Conservation (phyloP, 1,284 basidiomycete species). For the Prillingera fragicola region DNA sequence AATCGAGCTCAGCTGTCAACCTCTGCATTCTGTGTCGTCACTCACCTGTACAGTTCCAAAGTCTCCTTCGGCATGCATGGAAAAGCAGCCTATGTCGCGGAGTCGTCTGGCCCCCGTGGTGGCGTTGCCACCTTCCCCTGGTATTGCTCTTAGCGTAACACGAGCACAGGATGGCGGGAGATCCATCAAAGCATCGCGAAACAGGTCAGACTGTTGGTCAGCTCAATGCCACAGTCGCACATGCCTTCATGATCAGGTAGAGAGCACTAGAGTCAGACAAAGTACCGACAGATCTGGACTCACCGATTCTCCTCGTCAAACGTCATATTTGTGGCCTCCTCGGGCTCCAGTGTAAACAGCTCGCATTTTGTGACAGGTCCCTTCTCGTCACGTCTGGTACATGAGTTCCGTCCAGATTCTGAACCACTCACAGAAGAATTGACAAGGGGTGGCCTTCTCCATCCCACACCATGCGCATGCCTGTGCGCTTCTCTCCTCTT, state of each 20-base stretch:
- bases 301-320: slow-evolving; percentile 67
- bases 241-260: slow-evolving; percentile 79
- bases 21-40: not conserved
- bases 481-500: slow-evolving; percentile 51
- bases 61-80: slow-evolving; percentile 68
- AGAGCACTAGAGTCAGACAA: slow-evolving; percentile 54
- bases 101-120: slow-evolving; percentile 4
- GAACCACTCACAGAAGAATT: slow-evolving; percentile 64
- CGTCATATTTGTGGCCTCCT: slow-evolving; percentile 69
- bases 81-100: slow-evolving; percentile 56
- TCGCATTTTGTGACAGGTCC: slow-evolving; percentile 86
- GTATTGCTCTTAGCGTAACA: slow-evolving; percentile 63
- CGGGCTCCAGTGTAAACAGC: slow-evolving; percentile 77
- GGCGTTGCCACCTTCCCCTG: slow-evolving; percentile 16
- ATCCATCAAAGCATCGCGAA: slow-evolving; percentile 83
- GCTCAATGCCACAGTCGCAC: slow-evolving; percentile 8
- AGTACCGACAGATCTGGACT: slow-evolving; percentile 30
- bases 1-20: slow-evolving; percentile 69
- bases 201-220: slow-evolving; percentile 71
- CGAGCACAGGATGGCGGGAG: slow-evolving; percentile 76
- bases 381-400: slow-evolving; percentile 69
- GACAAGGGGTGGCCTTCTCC: slow-evolving; percentile 74
- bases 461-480: slow-evolving; percentile 76
- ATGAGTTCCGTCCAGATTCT: not conserved
- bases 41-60: slow-evolving; percentile 76